These are phyloP conservation scores for Comarum palustre DNA, from an alignment of 306 rosid species.

Conservation along the genomic window DNA sequence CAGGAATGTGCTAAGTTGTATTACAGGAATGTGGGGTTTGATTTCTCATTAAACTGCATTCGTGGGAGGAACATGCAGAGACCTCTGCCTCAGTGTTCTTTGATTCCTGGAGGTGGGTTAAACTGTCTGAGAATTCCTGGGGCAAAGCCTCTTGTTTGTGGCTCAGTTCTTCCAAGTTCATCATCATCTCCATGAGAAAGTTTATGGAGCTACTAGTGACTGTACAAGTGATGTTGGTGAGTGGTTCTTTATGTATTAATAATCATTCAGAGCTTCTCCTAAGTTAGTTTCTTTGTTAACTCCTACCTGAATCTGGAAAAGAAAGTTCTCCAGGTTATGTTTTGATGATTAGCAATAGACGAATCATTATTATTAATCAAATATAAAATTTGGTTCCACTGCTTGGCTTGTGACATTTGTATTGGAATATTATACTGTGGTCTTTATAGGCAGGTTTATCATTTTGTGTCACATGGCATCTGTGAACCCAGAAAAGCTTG, in stretches of 20 bases:
- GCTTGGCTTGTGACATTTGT: conserved; percentile 12
- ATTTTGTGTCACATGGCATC: conserved; percentile 43
- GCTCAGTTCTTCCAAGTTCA: conserved; percentile 37
- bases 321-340: neutral
- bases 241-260: conserved; percentile 37
- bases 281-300: conserved; percentile 36
- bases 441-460: neutral
- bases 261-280: conserved; percentile 34
- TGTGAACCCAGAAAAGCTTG: neutral
- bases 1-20: conserved; percentile 59
- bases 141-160: conserved; percentile 71
- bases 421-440: neutral
- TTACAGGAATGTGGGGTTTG: conserved; percentile 73
- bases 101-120: conserved; percentile 75
- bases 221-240: conserved; percentile 35
- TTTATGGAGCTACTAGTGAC: conserved; percentile 3
- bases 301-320: conserved; percentile 17
- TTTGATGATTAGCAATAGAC: conserved; percentile 1
- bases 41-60: conserved; percentile 78
- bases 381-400: neutral
- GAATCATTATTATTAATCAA: neutral
- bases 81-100: conserved; percentile 77
- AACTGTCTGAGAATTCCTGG: conserved; percentile 80
- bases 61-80: conserved; percentile 82
- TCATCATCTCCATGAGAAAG: conserved; percentile 45